phyloP scores from a whole-genome alignment of 306 rosid species.

The Dalbergia cultrata region DNA sequence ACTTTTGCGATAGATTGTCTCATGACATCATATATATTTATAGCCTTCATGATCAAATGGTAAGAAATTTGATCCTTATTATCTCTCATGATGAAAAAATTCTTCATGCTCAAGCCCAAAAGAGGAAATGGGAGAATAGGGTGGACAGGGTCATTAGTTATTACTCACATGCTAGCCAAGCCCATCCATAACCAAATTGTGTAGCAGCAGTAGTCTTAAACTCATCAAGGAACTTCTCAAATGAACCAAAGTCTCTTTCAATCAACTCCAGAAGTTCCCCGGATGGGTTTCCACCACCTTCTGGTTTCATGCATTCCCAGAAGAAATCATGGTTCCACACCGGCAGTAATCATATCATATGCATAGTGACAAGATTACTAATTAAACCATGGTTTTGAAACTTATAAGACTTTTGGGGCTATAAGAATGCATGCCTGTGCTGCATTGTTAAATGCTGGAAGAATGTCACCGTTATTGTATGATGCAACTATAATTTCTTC shows the following conservation, averaged over 20 bases:
- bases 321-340: slow-evolving; percentile 96
- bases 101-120: too few relatives aligned
- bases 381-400: slow-evolving; percentile 1
- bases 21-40: too few relatives aligned
- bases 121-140: too few relatives aligned
- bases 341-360: slow-evolving; percentile 46
- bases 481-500: too few relatives aligned
- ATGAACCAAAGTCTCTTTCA: slow-evolving; percentile 89
- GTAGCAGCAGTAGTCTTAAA: too few relatives aligned
- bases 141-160: too few relatives aligned
- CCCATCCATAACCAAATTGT: too few relatives aligned
- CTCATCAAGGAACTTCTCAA: slow-evolving; percentile 66
- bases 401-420: background rate
- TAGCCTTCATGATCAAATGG: too few relatives aligned
- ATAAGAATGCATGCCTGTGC: slow-evolving; percentile 68
- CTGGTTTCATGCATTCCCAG: slow-evolving; percentile 96
- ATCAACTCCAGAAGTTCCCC: slow-evolving; percentile 86
- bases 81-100: too few relatives aligned
- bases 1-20: too few relatives aligned
- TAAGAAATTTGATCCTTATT: too few relatives aligned
- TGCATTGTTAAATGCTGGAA: slow-evolving; percentile 88
- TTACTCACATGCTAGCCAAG: too few relatives aligned
- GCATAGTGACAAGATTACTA: slow-evolving; percentile 10
- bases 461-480: slow-evolving; percentile 82
- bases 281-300: slow-evolving; percentile 83